Evolutionary conservation across 1,284 basidiomycete genomes (phyloP).

Genomic region (Sutorius eximius): DNA sequence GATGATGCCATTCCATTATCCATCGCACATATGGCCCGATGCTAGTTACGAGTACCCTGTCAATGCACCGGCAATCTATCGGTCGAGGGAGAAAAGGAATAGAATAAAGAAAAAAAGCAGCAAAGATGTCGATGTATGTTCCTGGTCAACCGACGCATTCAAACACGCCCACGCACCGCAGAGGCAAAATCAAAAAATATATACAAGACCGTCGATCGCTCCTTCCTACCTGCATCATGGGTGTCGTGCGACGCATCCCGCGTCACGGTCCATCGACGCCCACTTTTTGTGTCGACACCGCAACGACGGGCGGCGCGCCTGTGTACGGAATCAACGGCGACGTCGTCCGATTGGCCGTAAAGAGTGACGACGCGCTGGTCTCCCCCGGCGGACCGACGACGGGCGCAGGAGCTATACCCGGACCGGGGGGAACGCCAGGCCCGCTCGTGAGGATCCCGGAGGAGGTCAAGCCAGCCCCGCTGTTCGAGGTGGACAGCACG

Average conservation of each 20-base stretch:
- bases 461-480: slow-evolving; percentile 20
- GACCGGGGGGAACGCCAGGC: slow-evolving; percentile 31
- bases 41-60: slow-evolving; percentile 6
- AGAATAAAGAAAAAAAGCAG: neutral
- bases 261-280: slow-evolving; percentile 21
- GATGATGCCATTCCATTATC: slow-evolving; percentile 7
- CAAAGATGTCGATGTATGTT: neutral
- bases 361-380: slow-evolving; percentile 13
- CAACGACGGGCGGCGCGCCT: slow-evolving; percentile 4
- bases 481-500: slow-evolving; percentile 18
- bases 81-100: neutral
- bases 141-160: neutral
- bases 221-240: neutral
- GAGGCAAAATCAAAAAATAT: slow-evolving; percentile 3
- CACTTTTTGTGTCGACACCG: slow-evolving; percentile 21
- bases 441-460: slow-evolving; percentile 32
- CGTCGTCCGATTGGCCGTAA: slow-evolving; percentile 20
- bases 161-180: neutral
- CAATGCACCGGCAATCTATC: slow-evolving; percentile 11
- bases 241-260: too few species aligned
- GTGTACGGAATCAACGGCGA: slow-evolving; percentile 30
- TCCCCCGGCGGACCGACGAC: slow-evolving; percentile 16
- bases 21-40: slow-evolving; percentile 2
- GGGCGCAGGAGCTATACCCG: slow-evolving; percentile 30
- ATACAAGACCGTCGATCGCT: neutral